A percentile compares a stretch with the other conserved stretches of the same genome.
These are phyloP conservation scores for Orbilia quercus DNA, from an alignment of 2,329 filamentous ascomycete species.

Conservation along the genomic window DNA sequence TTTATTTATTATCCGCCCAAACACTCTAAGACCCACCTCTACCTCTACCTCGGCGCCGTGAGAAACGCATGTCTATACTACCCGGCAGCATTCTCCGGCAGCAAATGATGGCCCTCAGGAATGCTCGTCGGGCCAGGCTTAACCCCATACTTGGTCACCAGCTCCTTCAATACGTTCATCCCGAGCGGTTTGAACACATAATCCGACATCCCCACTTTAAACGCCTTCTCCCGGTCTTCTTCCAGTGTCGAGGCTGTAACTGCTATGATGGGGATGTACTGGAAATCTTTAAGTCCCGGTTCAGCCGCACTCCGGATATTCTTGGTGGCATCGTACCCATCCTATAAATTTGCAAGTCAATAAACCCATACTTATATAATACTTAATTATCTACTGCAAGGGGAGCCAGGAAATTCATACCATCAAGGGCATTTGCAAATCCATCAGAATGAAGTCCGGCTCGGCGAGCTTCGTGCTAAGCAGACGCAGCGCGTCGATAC, in stretches of 20 bases:
- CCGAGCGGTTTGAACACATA: constrained; percentile 58
- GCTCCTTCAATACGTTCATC: constrained; percentile 56
- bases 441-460: constrained; percentile 59
- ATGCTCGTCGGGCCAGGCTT: constrained; percentile 17
- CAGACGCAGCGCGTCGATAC: constrained; percentile 57
- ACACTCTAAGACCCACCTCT: neutral
- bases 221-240: constrained; percentile 58
- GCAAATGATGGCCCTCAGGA: constrained; percentile 2
- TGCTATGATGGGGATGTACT: constrained; percentile 58
- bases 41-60: constrained; percentile 26
- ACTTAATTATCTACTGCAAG: no score
- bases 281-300: constrained; percentile 55
- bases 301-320: constrained; percentile 57
- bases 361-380: neutral
- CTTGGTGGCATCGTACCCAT: constrained; percentile 59
- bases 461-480: constrained; percentile 55
- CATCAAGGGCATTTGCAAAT: constrained; percentile 60
- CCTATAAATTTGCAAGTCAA: constrained; percentile 17
- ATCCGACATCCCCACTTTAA: constrained; percentile 59
- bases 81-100: constrained; percentile 30
- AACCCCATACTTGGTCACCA: constrained; percentile 53
- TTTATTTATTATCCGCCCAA: neutral
- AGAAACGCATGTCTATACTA: constrained; percentile 50
- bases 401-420: constrained; percentile 27
- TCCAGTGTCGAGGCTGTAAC: constrained; percentile 57